Evolutionary conservation across 495 filamentous ascomycete genomes (phyloP), one percentile per base, ranked within the genome.

Genomic region (Echria macrotheca): DNA sequence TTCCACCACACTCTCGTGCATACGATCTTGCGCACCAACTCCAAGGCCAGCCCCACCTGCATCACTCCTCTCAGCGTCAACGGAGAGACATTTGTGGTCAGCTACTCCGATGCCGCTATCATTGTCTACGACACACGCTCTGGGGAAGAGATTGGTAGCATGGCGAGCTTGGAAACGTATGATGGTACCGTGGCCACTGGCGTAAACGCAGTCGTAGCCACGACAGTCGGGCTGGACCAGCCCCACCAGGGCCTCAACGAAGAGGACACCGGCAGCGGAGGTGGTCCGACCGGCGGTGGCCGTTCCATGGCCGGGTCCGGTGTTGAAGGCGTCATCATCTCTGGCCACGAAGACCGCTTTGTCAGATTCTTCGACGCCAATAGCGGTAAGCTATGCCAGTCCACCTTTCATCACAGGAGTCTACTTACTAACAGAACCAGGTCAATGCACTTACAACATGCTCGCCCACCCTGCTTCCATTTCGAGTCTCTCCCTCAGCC

Each of bases 371-470:
- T 95, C 58, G 93, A 98, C 74, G 93, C 93, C 18, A 97, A 97
- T 61, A 95, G 87, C 69, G 93, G 93, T 97, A 81, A 66, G 89
- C n/a, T n/a, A n/a, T n/a, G n/a, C n/a, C n/a, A n/a, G n/a, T n/a
- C n/a, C n/a, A n/a, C n/a, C n/a, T n/a, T n/a, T n/a, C n/a, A n/a
- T n/a, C n/a, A n/a, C n/a, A n/a, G n/a, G n/a, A n/a, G n/a, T n/a
- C n/a, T n/a, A n/a, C n/a, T n/a, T n/a, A n/a, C n/a, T n/a, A n/a
- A n/a, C 28, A n/a, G 24, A 15, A 9, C 9, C 57, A 98, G 93
- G 93, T 53, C 94, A 97, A 93, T 96, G 90, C 72, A 96, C 94
- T 12, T 98, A 97, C 67, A 91, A 83, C 55, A 97, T 98, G 93
- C 82, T 96, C 47, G 93, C 93, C 2, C 93, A 98, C 62, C 88